A percentile compares a stretch with the other conserved stretches of the same genome.
phyloP scores from a whole-genome alignment of 495 filamentous ascomycete species.

The Tuber aestivum region DNA sequence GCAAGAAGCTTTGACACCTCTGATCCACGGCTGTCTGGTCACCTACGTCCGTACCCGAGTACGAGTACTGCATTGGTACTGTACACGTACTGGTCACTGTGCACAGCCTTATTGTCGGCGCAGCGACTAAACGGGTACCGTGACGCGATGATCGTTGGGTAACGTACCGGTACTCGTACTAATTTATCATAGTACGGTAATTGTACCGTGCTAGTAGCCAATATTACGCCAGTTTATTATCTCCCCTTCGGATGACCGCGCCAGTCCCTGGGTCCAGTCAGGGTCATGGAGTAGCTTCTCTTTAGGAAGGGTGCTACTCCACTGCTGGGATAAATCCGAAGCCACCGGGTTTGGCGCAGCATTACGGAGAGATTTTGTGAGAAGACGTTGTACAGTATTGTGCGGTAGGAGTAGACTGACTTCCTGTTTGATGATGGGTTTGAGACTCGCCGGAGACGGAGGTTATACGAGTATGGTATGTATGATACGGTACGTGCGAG shows the following conservation, averaged over 20 bases:
- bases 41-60: no score
- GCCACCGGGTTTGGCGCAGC: background rate
- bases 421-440: background rate
- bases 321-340: constrained; percentile 2
- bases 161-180: no score
- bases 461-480: background rate
- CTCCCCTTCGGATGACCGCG: background rate
- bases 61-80: no score
- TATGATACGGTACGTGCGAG: no score
- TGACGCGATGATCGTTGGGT: background rate
- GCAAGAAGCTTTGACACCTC: no score
- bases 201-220: no score
- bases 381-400: background rate
- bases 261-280: background rate
- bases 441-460: background rate
- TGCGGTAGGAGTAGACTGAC: background rate
- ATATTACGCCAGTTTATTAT: no score
- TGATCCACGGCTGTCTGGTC: background rate
- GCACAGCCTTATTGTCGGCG: background rate
- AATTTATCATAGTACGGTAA: no score
- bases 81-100: background rate
- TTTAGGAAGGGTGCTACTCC: no score
- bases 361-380: background rate
- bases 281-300: no score
- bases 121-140: background rate